These are phyloP conservation scores for Terfezia claveryi DNA, from an alignment of 495 filamentous ascomycete species.

Conservation along the genomic window DNA sequence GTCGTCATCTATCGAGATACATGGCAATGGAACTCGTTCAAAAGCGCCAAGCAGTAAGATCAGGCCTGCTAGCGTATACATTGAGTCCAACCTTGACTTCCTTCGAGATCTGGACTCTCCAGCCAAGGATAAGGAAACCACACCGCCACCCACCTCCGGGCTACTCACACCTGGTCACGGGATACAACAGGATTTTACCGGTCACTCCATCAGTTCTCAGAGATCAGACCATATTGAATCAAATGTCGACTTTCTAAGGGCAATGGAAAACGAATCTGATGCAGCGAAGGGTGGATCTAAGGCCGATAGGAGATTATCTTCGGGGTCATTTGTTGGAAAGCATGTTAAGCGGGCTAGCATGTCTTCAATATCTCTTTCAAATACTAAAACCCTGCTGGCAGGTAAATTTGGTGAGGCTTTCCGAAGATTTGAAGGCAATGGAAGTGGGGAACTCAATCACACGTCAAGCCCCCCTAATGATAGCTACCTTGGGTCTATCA, in stretches of 20 bases:
- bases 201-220: slow-evolving; percentile 28
- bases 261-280: slow-evolving; percentile 50
- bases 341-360: slow-evolving; percentile 68
- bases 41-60: slow-evolving; percentile 26
- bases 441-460: slow-evolving; percentile 18
- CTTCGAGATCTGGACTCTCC: slow-evolving; percentile 32
- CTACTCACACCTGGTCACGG: slow-evolving; percentile 3
- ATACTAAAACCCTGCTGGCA: slow-evolving; percentile 65
- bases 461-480: slow-evolving; percentile 31
- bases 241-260: slow-evolving; percentile 69
- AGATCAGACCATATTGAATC: slow-evolving; percentile 38
- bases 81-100: slow-evolving; percentile 55
- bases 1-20: slow-evolving; percentile 31
- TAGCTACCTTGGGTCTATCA: slow-evolving; percentile 1
- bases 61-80: slow-evolving; percentile 53
- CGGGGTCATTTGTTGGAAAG: slow-evolving; percentile 26
- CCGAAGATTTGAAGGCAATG: slow-evolving; percentile 57
- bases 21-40: slow-evolving; percentile 29
- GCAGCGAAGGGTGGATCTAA: slow-evolving; percentile 25
- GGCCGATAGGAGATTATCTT: slow-evolving; percentile 44
- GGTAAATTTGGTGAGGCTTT: slow-evolving; percentile 93
- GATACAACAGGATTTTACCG: slow-evolving; percentile 9
- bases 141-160: not conserved
- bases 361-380: slow-evolving; percentile 44
- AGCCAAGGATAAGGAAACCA: slow-evolving; percentile 8